Base-by-base conservation (phyloP, 2,329 filamentous ascomycete genomes). In the Cylindrodendrum hubeiense region DNA sequence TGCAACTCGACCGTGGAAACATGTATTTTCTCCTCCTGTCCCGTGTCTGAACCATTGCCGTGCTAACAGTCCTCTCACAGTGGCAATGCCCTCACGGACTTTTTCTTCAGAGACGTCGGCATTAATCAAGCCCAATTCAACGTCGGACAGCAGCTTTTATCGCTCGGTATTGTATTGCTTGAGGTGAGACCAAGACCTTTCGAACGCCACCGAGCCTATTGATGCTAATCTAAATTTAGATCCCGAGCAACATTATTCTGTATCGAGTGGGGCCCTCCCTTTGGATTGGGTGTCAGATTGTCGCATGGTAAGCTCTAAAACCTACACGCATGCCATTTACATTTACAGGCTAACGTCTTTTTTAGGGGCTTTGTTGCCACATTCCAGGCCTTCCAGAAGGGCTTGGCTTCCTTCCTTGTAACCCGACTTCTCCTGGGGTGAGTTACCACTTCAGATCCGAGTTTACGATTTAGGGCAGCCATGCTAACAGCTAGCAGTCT, bases 81-180 rank as follows among this genome's bases (percentile, higher is more conserved):
- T 39, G 71, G 79, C 49, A 83, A 82, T 41, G 83, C 83, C 3
- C 72, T 85, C 33, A 84, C 83, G 12, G 71, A 73, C 0, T 84
- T 83, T 66, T 83, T 86, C 57, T 79, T 84, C 13, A 69, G 77
- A 22, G 84, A 86, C 65, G 78, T 86, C 9, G 75, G 78, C 10
- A 81, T 86, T 58, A 82, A 78, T 2, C 83, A 83, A 13, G 80
- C 84, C 60, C 81, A 86, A 60, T 81, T 84, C 70, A 86, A 85
- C 24, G 76, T 84, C 28, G 84, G 84, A 6, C 79, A 83, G 15
- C 82, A 84, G 65, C 74, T 86, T 30, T 71, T 85, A 1, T 84
- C 82, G 0, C 75, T 80, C 0, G 83, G 83, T 4, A 85, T 85
- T 39, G 82, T 85, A 3, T 70, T 85, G 4, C 74, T 79, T 13